Evolutionary conservation across 805 yeast genomes (phyloP).

Genomic region (Martiniozyma abietophila): DNA sequence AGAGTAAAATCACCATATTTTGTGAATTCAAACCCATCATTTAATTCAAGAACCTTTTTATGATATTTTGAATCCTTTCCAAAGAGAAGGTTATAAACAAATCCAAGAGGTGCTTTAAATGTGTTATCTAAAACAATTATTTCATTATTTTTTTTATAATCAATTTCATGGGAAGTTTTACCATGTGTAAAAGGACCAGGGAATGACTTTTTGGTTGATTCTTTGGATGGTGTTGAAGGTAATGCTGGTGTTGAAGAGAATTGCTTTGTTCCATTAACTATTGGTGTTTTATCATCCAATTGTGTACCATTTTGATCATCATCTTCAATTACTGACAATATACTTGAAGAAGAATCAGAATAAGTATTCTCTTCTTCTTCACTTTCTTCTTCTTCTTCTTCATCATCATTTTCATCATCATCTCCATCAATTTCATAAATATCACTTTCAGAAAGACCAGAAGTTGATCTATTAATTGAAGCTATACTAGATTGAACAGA

Average conservation of each 20-base stretch:
- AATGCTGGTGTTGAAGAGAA: neutral
- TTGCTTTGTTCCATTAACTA: neutral
- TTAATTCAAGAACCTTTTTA: conserved; percentile 29
- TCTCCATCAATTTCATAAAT: conserved; percentile 26
- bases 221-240: too few species aligned
- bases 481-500: conserved; percentile 14
- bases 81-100: conserved; percentile 59
- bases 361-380: conserved; percentile 12
- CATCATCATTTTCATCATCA: conserved; percentile 15
- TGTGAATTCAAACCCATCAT: conserved; percentile 39
- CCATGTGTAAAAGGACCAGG: conserved; percentile 57
- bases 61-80: conserved; percentile 45
- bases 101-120: conserved; percentile 68
- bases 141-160: conserved; percentile 39
- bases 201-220: neutral
- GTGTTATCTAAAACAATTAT: conserved; percentile 40
- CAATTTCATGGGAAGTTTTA: conserved; percentile 42
- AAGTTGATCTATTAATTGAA: too few species aligned
- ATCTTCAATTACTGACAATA: conserved; percentile 16
- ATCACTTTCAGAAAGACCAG: conserved; percentile 21
- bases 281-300: neutral
- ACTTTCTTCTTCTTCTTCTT: conserved; percentile 19
- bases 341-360: too few species aligned
- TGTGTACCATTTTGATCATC: conserved; percentile 4
- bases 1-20: conserved; percentile 32